Base-by-base conservation (phyloP, 2,329 filamentous ascomycete species). In the Colletotrichum sp. region DNA sequence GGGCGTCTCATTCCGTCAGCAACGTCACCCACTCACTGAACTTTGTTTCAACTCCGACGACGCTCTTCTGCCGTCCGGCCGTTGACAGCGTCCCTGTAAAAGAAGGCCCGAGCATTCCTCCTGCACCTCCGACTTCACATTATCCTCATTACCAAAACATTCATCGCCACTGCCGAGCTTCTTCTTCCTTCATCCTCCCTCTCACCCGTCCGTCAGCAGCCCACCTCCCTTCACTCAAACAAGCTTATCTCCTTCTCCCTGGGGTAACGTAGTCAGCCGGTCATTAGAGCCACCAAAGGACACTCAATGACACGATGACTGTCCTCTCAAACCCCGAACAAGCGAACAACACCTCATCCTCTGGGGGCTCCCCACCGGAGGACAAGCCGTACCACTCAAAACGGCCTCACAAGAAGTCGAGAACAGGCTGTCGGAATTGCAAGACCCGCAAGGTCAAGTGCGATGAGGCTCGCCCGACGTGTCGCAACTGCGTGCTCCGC, bases 371-470 rank as follows among this genome's bases (percentile, higher is more conserved):
- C 30, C 69, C 65, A 13, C 52, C 63, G 32, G 74, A 76, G 27
- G 74, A 76, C 16, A 76, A 74, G 49, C 74, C 84, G 2, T 89
- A 86, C 68, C 83, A 87, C 71, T 77, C 86, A 66, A 92, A 91
- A 80, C 86, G 89, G 13, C 89, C 89, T 64, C 90, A 92, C 80
- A 89, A 85, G 78, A 92, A 92, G 81, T 90, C 89, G 2, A 84
- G 90, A 34, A 83, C 85, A 4, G 90, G 89, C 8, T 92, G 90
- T 79, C 84, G 83, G 77, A 89, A 88, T 79, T 92, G 90, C 85
- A 92, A 91, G 82, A 81, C 82, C 19, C 87, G 90, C 71, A 90
- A 89, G 81, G 88, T 90, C 70, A 91, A 90, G 82, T 91, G 90
- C 81, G 88, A 90, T 76, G 89, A 92, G 79, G 84, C 79, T 7